Conservation (phyloP, 2,329 filamentous ascomycete genomes). For the Ophiocordyceps camponoti-saundersi region DNA sequence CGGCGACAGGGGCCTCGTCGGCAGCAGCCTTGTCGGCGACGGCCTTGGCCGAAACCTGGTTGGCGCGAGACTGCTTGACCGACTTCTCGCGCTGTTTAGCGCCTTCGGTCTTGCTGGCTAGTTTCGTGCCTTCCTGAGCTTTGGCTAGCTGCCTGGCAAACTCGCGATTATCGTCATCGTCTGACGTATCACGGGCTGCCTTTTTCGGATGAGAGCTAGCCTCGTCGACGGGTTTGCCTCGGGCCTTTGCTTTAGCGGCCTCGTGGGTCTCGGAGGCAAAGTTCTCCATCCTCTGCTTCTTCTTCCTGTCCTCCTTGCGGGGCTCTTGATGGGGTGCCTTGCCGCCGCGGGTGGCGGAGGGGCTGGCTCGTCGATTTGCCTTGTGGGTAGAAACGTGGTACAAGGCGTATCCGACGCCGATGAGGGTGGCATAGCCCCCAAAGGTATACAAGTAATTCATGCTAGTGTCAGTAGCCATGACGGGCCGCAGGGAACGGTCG, state of each 20-base stretch:
- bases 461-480: constrained; percentile 15
- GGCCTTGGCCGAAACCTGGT: constrained; percentile 26
- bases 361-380: constrained; percentile 13
- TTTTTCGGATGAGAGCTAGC: constrained; percentile 8
- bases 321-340: constrained; percentile 14
- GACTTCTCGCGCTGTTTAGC: constrained; percentile 51
- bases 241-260: constrained; percentile 20
- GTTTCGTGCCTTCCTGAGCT: constrained; percentile 52
- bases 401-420: constrained; percentile 17
- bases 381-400: constrained; percentile 19
- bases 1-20: constrained; percentile 2
- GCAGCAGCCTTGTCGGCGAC: constrained; percentile 24
- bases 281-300: constrained; percentile 27
- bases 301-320: constrained; percentile 24
- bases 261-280: constrained; percentile 20
- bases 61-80: constrained; percentile 50
- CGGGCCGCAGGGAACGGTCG: constrained; percentile 1
- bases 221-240: constrained; percentile 10
- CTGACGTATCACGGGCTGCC: constrained; percentile 22
- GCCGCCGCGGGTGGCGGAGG: constrained; percentile 11
- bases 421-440: constrained; percentile 18
- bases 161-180: constrained; percentile 53
- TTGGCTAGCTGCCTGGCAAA: constrained; percentile 60
- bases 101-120: constrained; percentile 32
- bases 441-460: constrained; percentile 20